Base-by-base conservation (phyloP, 768 basidiomycete species). In the Holtermanniella nyarrowii region DNA sequence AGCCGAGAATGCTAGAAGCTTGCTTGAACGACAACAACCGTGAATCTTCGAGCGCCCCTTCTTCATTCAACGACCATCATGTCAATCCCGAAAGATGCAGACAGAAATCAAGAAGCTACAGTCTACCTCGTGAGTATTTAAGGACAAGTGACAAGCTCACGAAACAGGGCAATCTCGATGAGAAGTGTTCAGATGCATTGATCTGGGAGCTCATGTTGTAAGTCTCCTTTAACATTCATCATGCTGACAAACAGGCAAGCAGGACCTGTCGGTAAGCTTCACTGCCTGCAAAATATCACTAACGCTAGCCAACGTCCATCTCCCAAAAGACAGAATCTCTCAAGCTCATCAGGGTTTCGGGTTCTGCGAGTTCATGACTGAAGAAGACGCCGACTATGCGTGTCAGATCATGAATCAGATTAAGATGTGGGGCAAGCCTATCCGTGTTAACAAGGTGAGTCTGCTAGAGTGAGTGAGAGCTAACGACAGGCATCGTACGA, bases 381-480 rank as follows among this genome's bases (percentile, higher is more conserved):
- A 97, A 76, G 91, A 95, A 72, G 95, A 97, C 75, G 90, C 95
- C 56, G 95, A 99, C 74, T 99, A 99, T 73, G 93, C 90, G 52
- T 96, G 93, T 79, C 95, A 96, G 78, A 96, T 97, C 63, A 96
- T 97, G 93, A 99, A 99, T 71, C 93, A 96, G 78, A 97, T 99
- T 70, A 99, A 99, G 74, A 73, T 99, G 48, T 99, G 86, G 81
- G 95, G 95, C 22, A 97, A 97, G 70, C 95, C 95, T 26, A 95
- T 99, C 53, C 79, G 95, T 59, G 93, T 99, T 58, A 97, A 96
- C 79, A 99, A 96, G 84, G 89, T 86, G 58, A 66, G 82, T 75
- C 10, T 5, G 18, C n/a, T 42, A 5, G 16, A 26, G 14, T 14
- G 3, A 3, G 31, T 23, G 44, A 12, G 20, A n/a, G 40, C 46